Percentiles rank a stretch among this genome's conserved stretches.
Evolutionary conservation across 129 eudicot genomes (phyloP).

Genomic region (Helianthus annuus): DNA sequence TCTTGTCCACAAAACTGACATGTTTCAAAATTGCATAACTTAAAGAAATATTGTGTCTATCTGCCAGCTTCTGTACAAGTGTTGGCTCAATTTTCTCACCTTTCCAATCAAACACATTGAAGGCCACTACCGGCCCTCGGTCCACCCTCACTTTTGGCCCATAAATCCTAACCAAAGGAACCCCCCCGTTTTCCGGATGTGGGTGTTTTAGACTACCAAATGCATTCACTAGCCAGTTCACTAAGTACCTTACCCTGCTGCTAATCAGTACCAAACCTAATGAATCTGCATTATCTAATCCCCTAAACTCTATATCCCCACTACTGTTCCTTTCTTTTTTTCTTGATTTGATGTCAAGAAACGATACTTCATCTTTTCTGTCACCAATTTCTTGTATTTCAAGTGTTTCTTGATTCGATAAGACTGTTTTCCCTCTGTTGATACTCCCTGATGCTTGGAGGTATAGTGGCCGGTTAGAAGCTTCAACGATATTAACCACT

Average conservation of each 20-base stretch:
- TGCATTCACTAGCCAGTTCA: conserved; percentile 84
- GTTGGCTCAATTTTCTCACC: conserved; percentile 67
- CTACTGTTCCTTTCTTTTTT: conserved; percentile 33
- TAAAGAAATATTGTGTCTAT: conserved; percentile 58
- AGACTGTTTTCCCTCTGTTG: conserved; percentile 16
- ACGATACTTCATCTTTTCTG: conserved; percentile 27
- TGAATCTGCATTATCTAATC: conserved; percentile 73
- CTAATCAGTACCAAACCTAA: conserved; percentile 69
- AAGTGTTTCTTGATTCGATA: conserved; percentile 21
- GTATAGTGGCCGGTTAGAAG: conserved; percentile 27
- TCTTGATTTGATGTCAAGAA: conserved; percentile 25
- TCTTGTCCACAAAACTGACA: conserved; percentile 44
- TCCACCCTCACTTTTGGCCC: conserved; percentile 70
- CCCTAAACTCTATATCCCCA: conserved; percentile 45
- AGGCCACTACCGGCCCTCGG: conserved; percentile 72
- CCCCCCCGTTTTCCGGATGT: conserved; percentile 38
- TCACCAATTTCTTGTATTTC: conserved; percentile 38
- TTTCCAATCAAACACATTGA: conserved; percentile 84
- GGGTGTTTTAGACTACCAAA: conserved; percentile 61
- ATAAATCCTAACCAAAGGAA: conserved; percentile 57
- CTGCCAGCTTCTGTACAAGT: conserved; percentile 78
- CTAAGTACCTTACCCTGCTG: conserved; percentile 56
- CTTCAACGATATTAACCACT: conserved; percentile 50
- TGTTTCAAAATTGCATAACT: conserved; percentile 46
- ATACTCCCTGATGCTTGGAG: conserved; percentile 26